Percentiles rank a stretch among this genome's conserved stretches.
phyloP scores from a whole-genome alignment of 257 asterid genomes.

The Gentiana dahurica region DNA sequence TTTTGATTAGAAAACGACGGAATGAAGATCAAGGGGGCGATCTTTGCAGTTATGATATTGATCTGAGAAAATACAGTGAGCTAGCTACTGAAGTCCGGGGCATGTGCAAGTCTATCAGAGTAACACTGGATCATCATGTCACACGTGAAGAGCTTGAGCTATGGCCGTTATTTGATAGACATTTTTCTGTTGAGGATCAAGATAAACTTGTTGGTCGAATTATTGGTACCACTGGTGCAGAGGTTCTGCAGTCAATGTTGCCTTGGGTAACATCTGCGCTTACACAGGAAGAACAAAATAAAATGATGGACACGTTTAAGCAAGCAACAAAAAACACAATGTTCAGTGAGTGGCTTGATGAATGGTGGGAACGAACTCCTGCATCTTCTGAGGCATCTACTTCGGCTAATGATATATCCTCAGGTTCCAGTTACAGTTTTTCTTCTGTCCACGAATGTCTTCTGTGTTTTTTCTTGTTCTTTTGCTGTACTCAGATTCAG shows the following conservation, averaged over 20 bases:
- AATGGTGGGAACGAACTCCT: conserved; percentile 89
- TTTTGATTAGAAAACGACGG: conserved; percentile 31
- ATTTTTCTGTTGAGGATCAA: conserved; percentile 88
- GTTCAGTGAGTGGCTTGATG: conserved; percentile 97
- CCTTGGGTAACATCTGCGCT: conserved; percentile 99
- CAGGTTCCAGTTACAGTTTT: conserved; percentile 29
- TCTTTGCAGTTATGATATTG: conserved; percentile 24
- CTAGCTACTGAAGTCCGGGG: conserved; percentile 90
- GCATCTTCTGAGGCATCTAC: conserved; percentile 36
- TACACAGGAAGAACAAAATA: conserved; percentile 93
- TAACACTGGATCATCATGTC: conserved; percentile 92
- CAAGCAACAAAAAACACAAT: conserved; percentile 95
- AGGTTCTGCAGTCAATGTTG: conserved; percentile 93
- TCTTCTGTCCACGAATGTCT: neutral
- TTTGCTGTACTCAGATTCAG: neutral
- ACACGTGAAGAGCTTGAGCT: conserved; percentile 91
- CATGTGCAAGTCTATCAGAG: conserved; percentile 95
- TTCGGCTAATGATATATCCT: conserved; percentile 35
- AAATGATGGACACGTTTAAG: conserved; percentile 92
- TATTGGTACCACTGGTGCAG: conserved; percentile 98
- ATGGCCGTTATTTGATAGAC: conserved; percentile 93
- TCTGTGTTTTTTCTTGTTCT: neutral
- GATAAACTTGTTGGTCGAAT: conserved; percentile 90
- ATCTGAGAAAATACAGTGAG: conserved; percentile 54
- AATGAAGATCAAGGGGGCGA: conserved; percentile 21